Conservation (phyloP, 768 basidiomycete species). For the Auricularia cornea region DNA sequence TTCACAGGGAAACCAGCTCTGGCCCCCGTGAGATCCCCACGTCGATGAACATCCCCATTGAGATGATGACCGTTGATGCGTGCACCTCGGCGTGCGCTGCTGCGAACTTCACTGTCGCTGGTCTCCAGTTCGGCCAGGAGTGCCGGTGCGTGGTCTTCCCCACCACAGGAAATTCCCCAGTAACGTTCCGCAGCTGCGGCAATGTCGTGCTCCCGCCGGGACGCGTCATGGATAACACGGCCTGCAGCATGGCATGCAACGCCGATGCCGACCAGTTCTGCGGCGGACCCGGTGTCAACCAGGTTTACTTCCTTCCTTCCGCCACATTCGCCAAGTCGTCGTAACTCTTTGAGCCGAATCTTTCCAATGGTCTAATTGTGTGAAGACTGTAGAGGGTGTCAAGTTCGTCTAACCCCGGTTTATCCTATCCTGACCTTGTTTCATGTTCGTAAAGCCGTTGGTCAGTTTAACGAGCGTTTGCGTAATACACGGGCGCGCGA, state of each 20-base stretch:
- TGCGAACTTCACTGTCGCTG: constrained; percentile 34
- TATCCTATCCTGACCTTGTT: too few relatives aligned
- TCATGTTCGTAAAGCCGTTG: too few relatives aligned
- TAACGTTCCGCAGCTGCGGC: constrained; percentile 39
- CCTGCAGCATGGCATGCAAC: constrained; percentile 59
- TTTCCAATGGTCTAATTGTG: too few relatives aligned
- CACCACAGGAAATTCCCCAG: not conserved
- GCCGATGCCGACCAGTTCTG: constrained; percentile 61
- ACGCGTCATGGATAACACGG: constrained; percentile 14
- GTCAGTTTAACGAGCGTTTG: too few relatives aligned
- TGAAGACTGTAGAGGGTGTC: too few relatives aligned
- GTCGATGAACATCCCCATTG: constrained; percentile 22
- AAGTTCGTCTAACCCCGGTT: too few relatives aligned
- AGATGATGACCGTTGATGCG: constrained; percentile 41
- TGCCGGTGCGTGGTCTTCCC: constrained; percentile 31
- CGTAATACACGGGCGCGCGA: too few relatives aligned
- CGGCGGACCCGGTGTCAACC: constrained; percentile 44
- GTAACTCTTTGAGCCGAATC: not conserved
- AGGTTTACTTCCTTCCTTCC: not conserved
- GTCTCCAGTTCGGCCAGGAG: constrained; percentile 39
- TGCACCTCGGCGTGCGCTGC: constrained; percentile 57
- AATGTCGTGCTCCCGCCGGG: constrained; percentile 38
- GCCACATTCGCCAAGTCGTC: not conserved
- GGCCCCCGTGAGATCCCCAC: constrained; percentile 17
- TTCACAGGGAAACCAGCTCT: constrained; percentile 24